Evolutionary conservation across 2,329 filamentous ascomycete genomes (phyloP), one percentile per base, ranked within the genome.

Genomic region (Fusarium sp.): DNA sequence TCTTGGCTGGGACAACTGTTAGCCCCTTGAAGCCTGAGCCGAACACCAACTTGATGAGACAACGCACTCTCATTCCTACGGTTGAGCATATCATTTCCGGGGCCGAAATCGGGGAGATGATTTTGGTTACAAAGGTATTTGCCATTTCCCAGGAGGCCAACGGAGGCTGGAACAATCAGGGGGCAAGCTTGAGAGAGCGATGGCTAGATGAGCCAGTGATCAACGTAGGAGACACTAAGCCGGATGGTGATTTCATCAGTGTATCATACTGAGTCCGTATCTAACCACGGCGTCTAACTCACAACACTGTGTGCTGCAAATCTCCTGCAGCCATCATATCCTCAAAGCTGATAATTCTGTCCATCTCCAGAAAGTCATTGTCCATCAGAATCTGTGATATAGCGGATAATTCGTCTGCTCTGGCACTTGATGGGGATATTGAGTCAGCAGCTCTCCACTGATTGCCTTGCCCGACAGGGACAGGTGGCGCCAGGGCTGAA

Each of bases 281-380:
- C 11, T 10, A 6, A 22, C 11, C 50, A 4, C 3, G 9, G 18
- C 13, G 11, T 18, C 29, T n/a, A 56, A 24, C 13, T 58, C 31
- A 58, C 6, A 39, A 27, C 9, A 10, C 41, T 16, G 27, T 37
- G 16, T 45, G 41, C 31, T 43, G 31, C 41, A 62, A 7, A 29
- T 35, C 59, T 50, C 59, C 59, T 8, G 70, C 73, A 37, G 79
- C 80, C 67, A 80, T 76, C 64, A 77, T 76, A 41, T 82, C 80
- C 37, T 81, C 77, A 22, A 81, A 79, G n/a, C 78, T 81, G 13
- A 82, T 82, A 3, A 82, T 69, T 2, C 81, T 68, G 16, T 82
- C 80, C 76, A 81, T 76, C 2, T 78, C 78, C 48, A 79, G 65
- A 52, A 81, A 81, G 0, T 73, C 52, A 31, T 80, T 76, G 27